Conservation (phyloP, 345 rosid genomes). For the Lepidium africanum region DNA sequence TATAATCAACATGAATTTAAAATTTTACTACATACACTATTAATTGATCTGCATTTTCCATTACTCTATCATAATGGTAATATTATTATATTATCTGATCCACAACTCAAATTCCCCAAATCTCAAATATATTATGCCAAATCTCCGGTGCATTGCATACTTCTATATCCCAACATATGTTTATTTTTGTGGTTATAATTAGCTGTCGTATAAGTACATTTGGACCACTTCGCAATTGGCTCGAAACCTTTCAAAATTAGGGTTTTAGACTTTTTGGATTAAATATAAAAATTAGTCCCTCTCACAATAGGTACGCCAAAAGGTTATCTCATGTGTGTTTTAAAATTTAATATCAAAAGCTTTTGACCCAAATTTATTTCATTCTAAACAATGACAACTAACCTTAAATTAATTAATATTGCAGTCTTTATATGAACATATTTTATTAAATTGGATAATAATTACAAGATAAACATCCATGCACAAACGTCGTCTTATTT, state of each 20-base stretch:
- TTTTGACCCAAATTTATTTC: slow-evolving; percentile 9
- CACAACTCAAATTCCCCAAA: too few species aligned
- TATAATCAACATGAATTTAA: not conserved
- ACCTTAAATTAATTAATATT: not conserved
- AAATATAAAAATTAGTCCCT: slow-evolving; percentile 15
- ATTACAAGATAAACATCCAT: slow-evolving; percentile 22
- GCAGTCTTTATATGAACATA: not conserved
- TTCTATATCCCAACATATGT: not conserved
- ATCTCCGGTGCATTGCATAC: not conserved
- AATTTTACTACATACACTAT: not conserved
- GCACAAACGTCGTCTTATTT: slow-evolving; percentile 13
- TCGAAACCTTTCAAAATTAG: slow-evolving; percentile 3
- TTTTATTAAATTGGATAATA: not conserved
- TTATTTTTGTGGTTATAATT: not conserved
- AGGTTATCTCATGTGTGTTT: slow-evolving; percentile 11
- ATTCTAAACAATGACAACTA: slow-evolving; percentile 2
- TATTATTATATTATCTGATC: too few species aligned
- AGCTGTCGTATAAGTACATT: slow-evolving; percentile 6
- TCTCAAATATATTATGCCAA: too few species aligned
- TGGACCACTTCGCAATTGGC: slow-evolving; percentile 19
- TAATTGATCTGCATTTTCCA: not conserved
- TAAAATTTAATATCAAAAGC: slow-evolving; percentile 4
- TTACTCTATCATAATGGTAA: not conserved
- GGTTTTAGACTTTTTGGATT: slow-evolving; percentile 9
- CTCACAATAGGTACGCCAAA: slow-evolving; percentile 16